Evolutionary conservation across 148 eudicot genomes (phyloP), one percentile per base, ranked within the genome.

Genomic region (Chenopodium quinoa): DNA sequence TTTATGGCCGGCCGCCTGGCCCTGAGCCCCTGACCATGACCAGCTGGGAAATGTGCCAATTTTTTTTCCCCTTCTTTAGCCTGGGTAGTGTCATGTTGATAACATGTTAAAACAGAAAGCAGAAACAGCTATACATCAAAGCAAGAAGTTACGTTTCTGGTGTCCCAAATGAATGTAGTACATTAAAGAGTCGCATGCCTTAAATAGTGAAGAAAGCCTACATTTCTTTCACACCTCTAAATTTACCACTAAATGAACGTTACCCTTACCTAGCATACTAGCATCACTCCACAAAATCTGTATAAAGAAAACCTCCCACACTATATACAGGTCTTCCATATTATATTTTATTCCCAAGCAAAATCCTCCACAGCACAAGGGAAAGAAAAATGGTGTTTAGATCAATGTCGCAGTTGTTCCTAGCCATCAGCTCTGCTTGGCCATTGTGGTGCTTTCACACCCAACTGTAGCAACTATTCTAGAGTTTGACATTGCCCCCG

Each of bases 351-450:
- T 37, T 40, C 27, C 74, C 74, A 37, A 37, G 27, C 25, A 7
- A 20, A 71, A 34, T 22, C 16, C 5, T 37, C 40, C 52, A 37
- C 25, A 0, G 17, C 10, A 34, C 25, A 19, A 71, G 25, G 17
- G 7, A 75, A 52, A 29, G 22, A 50, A 60, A 22, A 40, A 34
- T 19, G 67, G 67, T 9, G 46, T 70, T 7, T 0, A 63, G 54
- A 66, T 4, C 70, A 47, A 19, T 65, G n/a, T 14, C 27, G 52
- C 52, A 17, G 16, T 62, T n/a, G n/a, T 34, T 77, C 79, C 20
- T 78, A 40, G 60, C 60, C 48, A 44, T 78, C n/a, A 44, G 37
- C 62, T 78, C n/a, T 23, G 37, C 62, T 47, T 65, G 50, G 60
- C 27, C 73, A 19, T 66, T 17, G 60, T 32, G 29, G 23, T 62